Base-by-base conservation (phyloP, 495 filamentous ascomycete species). In the Penicillium pancosmium region DNA sequence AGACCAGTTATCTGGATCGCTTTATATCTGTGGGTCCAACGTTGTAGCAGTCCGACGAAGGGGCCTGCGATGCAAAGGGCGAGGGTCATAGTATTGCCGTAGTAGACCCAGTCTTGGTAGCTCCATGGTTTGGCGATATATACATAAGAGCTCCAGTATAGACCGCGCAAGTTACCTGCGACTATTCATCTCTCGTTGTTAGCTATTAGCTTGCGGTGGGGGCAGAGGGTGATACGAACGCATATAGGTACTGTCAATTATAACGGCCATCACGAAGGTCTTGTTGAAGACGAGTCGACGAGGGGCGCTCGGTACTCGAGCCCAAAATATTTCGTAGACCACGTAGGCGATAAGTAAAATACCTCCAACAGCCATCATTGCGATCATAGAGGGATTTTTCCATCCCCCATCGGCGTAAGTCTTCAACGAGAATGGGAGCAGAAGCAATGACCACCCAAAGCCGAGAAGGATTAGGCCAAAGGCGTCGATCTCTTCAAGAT, bases 371-470 rank as follows among this genome's bases (percentile, higher is more conserved):
- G 50, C 36, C 34, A 55, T 52, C 61, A 63, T 63, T 13, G 61
- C 61, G 40, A 63, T 59, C 33, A 63, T 27, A 15, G 51, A 55
- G 3, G 15, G 56, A 31, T 63, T 63, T 11, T 18, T 25, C 61
- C 61, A 59, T 6, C 56, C 61, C 0, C 40, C 66, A 0, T 66
- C 50, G 33, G 77, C 73, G 44, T 73, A 74, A 13, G 66, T 63
- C 49, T 71, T 73, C 15, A 87, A 68, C 53, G 56, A 75, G 67
- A 88, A 80, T 5, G 86, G 83, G 2, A 87, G 73, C 3, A 88
- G 73, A 54, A 88, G 78, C 21, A 86, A 72, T 1, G 77, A 74
- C 52, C 86, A 66, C n/a, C 80, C 82, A n/a, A 67, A 72, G 2
- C 70, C 70, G 19, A 86, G 61, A 12, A 88, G 72, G 33, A 86